Percentiles rank a stretch among this genome's conserved stretches.
These are phyloP conservation scores for Cenchrus fungigraminus DNA, from an alignment of 176 grass and related monocot genomes.

Conservation along the genomic window DNA sequence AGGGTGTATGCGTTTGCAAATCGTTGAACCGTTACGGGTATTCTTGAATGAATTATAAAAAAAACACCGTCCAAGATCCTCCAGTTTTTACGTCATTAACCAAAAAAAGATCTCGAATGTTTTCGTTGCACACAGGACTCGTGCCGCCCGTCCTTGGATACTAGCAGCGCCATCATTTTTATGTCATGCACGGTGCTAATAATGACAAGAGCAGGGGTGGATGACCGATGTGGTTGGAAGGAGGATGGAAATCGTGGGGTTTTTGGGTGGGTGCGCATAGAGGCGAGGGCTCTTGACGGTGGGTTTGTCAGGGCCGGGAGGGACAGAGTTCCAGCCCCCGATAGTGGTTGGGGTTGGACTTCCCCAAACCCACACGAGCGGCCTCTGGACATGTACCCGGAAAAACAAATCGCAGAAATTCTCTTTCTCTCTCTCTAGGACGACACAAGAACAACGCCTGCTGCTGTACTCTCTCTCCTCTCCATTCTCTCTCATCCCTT, in stretches of 20 bases:
- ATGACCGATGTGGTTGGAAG: constrained; percentile 21
- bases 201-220: constrained; percentile 10
- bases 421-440: constrained; percentile 11
- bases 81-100: background rate
- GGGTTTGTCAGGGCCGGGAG: constrained; percentile 69
- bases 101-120: background rate
- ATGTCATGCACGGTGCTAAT: constrained; percentile 9
- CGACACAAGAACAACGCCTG: background rate
- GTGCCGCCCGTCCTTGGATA: constrained; percentile 16
- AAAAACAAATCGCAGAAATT: constrained; percentile 33
- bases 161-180: constrained; percentile 11
- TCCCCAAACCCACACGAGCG: constrained; percentile 79
- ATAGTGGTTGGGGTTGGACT: constrained; percentile 52
- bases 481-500: constrained; percentile 28
- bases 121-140: background rate
- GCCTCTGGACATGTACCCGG: constrained; percentile 54
- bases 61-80: background rate
- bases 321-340: constrained; percentile 52
- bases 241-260: background rate
- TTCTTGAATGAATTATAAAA: background rate
- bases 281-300: constrained; percentile 30
- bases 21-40: background rate
- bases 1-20: too few relatives aligned
- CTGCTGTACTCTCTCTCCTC: background rate
- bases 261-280: background rate